phyloP scores from a whole-genome alignment of 495 filamentous ascomycete species.

The Talaromyces wortmannii region DNA sequence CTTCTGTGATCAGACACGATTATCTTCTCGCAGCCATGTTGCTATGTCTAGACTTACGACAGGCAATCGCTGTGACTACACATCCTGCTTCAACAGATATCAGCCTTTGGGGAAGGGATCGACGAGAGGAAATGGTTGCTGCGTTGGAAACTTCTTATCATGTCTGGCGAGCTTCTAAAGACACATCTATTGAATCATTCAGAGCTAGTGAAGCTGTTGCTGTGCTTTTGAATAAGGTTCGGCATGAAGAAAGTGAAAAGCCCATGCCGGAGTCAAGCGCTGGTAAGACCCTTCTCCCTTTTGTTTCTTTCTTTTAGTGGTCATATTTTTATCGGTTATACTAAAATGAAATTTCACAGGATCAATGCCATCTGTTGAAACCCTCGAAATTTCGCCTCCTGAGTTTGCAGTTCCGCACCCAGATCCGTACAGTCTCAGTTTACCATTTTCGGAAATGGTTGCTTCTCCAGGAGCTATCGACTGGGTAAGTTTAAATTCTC shows the following conservation, averaged over 20 bases:
- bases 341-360: slow-evolving; percentile 14
- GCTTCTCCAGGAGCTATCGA: slow-evolving; percentile 24
- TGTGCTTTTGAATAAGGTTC: slow-evolving; percentile 1
- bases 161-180: slow-evolving; percentile 12
- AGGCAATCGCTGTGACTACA: background rate
- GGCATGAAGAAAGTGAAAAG: background rate
- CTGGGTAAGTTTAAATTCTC: slow-evolving; percentile 21
- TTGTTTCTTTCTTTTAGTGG: background rate
- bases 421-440: background rate
- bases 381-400: slow-evolving; percentile 1
- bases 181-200: slow-evolving; percentile 5
- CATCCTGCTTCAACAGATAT: slow-evolving; percentile 12
- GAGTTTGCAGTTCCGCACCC: background rate
- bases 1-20: slow-evolving; percentile 72
- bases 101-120: slow-evolving; percentile 14
- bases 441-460: slow-evolving; percentile 17
- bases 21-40: slow-evolving; percentile 88
- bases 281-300: background rate
- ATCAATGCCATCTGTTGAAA: slow-evolving; percentile 7
- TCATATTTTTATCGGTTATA: slow-evolving; percentile 5
- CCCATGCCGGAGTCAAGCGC: background rate
- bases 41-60: slow-evolving; percentile 65
- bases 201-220: slow-evolving; percentile 4
- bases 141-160: slow-evolving; percentile 32
- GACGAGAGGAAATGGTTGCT: background rate